A percentile compares a stretch with the other conserved stretches of the same genome.
These are phyloP conservation scores for Erodium maritimum DNA, from an alignment of 345 rosid genomes.

Conservation along the genomic window DNA sequence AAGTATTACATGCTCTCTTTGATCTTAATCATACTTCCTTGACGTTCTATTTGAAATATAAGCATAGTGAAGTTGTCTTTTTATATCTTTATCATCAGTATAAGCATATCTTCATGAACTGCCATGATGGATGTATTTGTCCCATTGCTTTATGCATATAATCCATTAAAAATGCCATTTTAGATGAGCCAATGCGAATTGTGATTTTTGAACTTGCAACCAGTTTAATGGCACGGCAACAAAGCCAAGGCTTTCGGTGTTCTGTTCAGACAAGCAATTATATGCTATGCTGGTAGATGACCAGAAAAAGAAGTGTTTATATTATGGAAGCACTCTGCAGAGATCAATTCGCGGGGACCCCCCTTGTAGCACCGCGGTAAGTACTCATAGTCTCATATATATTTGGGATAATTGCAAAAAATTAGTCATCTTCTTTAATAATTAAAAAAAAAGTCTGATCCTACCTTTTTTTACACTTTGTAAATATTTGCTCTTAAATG, in stretches of 20 bases:
- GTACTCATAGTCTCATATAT: slow-evolving; percentile 7
- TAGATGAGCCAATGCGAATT: not conserved
- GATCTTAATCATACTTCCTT: too few species aligned
- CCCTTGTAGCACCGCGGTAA: slow-evolving; percentile 44
- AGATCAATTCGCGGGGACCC: slow-evolving; percentile 55
- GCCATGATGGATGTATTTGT: too few species aligned
- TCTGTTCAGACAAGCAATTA: slow-evolving; percentile 79
- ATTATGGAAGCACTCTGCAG: slow-evolving; percentile 77
- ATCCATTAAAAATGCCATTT: too few species aligned
- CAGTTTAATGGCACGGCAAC: slow-evolving; percentile 59
- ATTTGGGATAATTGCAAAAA: too few species aligned
- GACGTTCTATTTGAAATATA: too few species aligned
- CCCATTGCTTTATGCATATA: too few species aligned
- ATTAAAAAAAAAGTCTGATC: too few species aligned
- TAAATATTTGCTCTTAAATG: too few species aligned
- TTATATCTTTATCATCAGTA: not conserved
- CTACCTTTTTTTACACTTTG: too few species aligned
- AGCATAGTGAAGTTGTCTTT: not conserved
- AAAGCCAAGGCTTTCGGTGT: slow-evolving; percentile 78
- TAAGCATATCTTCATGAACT: not conserved
- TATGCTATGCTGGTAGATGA: slow-evolving; percentile 89
- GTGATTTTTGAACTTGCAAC: not conserved
- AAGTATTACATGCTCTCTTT: not conserved
- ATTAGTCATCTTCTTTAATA: too few species aligned
- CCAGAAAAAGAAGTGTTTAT: slow-evolving; percentile 63